phyloP scores from a whole-genome alignment of 2,329 filamentous ascomycete species.

The Rhytidhysteron rufulum region DNA sequence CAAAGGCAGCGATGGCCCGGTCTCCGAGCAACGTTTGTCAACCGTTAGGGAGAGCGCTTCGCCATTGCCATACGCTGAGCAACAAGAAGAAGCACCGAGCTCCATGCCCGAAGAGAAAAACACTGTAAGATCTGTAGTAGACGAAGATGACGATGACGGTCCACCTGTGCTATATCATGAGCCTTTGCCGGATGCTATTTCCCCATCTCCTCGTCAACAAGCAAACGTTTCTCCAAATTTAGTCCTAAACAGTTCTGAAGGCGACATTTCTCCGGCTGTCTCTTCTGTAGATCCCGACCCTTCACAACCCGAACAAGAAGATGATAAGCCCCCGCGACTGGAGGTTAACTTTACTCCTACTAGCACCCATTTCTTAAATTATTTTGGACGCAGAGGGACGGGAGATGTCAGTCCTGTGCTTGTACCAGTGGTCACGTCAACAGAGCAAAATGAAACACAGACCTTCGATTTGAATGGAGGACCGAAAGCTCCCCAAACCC shows the following conservation, averaged over 20 bases:
- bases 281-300: slow-evolving; percentile 10
- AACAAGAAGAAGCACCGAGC: not conserved
- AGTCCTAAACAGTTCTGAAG: slow-evolving; percentile 2
- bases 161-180: slow-evolving; percentile 22
- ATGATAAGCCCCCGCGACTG: slow-evolving; percentile 6
- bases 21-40: not conserved
- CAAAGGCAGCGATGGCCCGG: not conserved
- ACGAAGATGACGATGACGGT: slow-evolving; percentile 1
- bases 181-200: slow-evolving; percentile 7
- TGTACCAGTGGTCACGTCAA: slow-evolving; percentile 6
- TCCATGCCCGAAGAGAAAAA: not conserved
- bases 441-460: no score
- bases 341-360: slow-evolving; percentile 5
- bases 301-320: slow-evolving; percentile 13
- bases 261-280: slow-evolving; percentile 11
- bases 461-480: slow-evolving; percentile 5
- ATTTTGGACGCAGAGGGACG: no score
- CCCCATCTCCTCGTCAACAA: not conserved
- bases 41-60: not conserved
- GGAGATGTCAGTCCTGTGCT: slow-evolving; percentile 24
- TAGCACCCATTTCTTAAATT: slow-evolving; percentile 4
- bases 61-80: not conserved
- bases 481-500: slow-evolving; percentile 5
- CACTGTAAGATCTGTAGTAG: not conserved
- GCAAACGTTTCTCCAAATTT: slow-evolving; percentile 6